Evolutionary conservation across 2,329 filamentous ascomycete genomes (phyloP).

Genomic region (Fusarium sp.): DNA sequence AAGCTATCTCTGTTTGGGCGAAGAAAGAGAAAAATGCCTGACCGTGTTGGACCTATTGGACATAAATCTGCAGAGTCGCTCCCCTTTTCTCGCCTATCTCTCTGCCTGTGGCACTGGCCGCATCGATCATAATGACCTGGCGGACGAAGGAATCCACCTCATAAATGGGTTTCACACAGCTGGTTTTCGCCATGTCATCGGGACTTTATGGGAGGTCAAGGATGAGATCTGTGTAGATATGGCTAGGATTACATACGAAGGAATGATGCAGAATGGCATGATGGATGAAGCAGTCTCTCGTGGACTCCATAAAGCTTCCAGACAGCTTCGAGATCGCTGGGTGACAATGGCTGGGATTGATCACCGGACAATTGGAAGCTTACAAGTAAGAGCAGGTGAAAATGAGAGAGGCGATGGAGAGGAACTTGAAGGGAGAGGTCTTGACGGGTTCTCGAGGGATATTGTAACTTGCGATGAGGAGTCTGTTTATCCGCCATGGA

Average conservation of each 20-base stretch:
- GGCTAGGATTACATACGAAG: background rate
- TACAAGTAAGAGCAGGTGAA: fast-evolving
- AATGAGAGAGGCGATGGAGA: background rate
- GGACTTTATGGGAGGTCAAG: background rate
- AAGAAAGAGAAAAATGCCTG: background rate
- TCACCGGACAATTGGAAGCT: background rate
- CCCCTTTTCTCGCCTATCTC: background rate
- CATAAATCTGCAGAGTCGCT: background rate
- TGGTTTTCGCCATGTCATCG: background rate
- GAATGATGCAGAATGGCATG: background rate
- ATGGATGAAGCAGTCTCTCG: background rate
- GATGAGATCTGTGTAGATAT: background rate
- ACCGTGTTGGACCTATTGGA: background rate
- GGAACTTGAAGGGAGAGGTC: background rate
- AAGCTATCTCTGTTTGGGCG: background rate
- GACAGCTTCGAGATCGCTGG: background rate
- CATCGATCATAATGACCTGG: background rate
- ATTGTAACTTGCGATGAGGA: background rate
- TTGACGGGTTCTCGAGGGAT: background rate
- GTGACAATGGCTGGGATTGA: background rate
- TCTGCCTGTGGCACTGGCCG: background rate
- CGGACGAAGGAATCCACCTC: background rate
- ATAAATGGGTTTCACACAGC: background rate
- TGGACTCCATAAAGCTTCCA: background rate
- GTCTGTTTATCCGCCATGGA: background rate